Evolutionary conservation across 169 alveolate genomes (phyloP), one percentile per base, ranked within the genome.

Genomic region (Plasmodium chabaudi): DNA sequence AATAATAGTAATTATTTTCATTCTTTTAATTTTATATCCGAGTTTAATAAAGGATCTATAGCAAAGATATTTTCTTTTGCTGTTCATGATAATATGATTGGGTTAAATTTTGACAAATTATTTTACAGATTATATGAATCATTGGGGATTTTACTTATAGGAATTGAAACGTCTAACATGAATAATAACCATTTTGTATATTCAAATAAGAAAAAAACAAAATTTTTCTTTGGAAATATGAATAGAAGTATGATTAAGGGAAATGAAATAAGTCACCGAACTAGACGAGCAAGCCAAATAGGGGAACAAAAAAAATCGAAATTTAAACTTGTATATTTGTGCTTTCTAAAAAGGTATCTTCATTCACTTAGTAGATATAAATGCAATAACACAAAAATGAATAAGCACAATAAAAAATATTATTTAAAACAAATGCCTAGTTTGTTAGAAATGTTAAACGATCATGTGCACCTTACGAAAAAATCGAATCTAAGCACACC

Each of bases 41-140:
- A 82, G 68, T 82, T 65, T 65, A 82, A 17, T 47, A 82, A 72
- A 61, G 90, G 90, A 34, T 65, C 90, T 46, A 53, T 47, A 57
- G 39, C 79, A 12, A 82, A 82, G 44, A 82, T 82, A 51, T 82
- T 82, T 70, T 82, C 90, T 42, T 82, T 82, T 61, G 13, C 42
- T 25, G 84, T 27, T 55, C 90, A 82, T 47, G 56, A 82, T 55
- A 82, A 82, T 49, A 82, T 82, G 90, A 56, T 82, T 55, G 90
- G 90, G 44, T 59, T 82, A 42, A 82, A 51, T 67, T 82, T 53
- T 42, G 90, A 82, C 47, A 82, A 82, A 82, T 82, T 82, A 42
- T 82, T 67, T 55, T 42, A 82, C 42, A 82, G 53, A 44, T 82
- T 82, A 70, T 82, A 67, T 53, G 67, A 44, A 25, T 82, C 90